Evolutionary conservation across 2,329 filamentous ascomycete species (phyloP), one percentile per base, ranked within the genome.

Genomic region (Phialophora macrospora): DNA sequence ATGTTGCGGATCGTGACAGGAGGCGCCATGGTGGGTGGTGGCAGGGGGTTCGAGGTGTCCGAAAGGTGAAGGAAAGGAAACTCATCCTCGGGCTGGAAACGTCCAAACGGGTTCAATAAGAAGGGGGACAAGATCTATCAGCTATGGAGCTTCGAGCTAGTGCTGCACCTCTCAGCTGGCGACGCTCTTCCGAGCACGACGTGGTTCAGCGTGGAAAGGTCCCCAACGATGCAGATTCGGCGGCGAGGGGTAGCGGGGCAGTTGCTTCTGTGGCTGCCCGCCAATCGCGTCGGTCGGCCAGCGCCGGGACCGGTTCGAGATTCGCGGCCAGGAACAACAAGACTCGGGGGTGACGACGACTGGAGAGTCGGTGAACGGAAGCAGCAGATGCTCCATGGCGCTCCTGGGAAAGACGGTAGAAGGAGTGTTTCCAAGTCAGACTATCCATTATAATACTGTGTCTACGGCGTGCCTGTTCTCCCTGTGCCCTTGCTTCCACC

Each of bases 1-100:
- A 96, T 81, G 77, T 97, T 97, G 73, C 93, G 92, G 73, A 97
- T 86, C 4, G 85, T 90, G 71, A 97, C 80, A 34, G 79, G 74
- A 48, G 77, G 77, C 55, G 75, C 76, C 78, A 80, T 79, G 54
- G 52, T 65, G 46, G 58, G 22, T n/a, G 38, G 11, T n/a, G 28
- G 22, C 12, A 26, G 30, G n/a, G 8, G 6, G 22, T 14, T 44
- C 17, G 58, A 58, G 58, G 59, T 49, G 46, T 52, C 17, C 34
- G 63, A 38, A 60, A 48, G 46, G 12, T 14, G 26, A 28, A 28
- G 17, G 46, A 14, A 20, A 60, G 14, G 48, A 60, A 52, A 34
- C 22, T 52, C 48, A 60, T 60, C 8, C 8, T 34, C 24, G 3
- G 20, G 48, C 48, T 26, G 48, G 48, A 51, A 51, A 26, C 14